Evolutionary conservation across 1,284 basidiomycete species (phyloP).

Genomic region (Vanrija humicola): DNA sequence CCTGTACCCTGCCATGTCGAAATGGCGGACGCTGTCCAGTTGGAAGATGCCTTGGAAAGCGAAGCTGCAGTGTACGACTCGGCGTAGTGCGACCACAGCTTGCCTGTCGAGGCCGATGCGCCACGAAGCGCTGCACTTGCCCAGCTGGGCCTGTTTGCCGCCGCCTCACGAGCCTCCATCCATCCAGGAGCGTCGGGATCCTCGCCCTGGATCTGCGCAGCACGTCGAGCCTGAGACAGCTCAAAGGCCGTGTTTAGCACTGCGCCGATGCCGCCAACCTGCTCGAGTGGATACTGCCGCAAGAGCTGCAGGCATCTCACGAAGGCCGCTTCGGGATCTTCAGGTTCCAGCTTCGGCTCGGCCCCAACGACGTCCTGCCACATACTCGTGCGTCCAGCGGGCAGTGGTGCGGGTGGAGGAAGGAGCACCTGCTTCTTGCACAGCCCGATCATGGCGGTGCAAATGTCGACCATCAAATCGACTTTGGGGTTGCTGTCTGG

Average conservation of each 20-base stretch:
- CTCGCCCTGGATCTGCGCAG: slow-evolving; percentile 21
- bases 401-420: slow-evolving; percentile 6
- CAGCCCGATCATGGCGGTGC: slow-evolving; percentile 39
- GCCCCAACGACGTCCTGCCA: slow-evolving; percentile 10
- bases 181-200: slow-evolving; percentile 24
- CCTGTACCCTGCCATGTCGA: slow-evolving; percentile 17
- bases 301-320: slow-evolving; percentile 29
- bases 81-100: slow-evolving; percentile 17
- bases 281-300: slow-evolving; percentile 25
- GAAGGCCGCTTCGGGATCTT: slow-evolving; percentile 26
- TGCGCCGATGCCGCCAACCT: slow-evolving; percentile 27
- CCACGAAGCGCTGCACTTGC: slow-evolving; percentile 12
- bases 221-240: slow-evolving; percentile 26
- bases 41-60: slow-evolving; percentile 22
- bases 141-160: slow-evolving; percentile 7
- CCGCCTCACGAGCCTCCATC: slow-evolving; percentile 8
- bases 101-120: slow-evolving; percentile 9
- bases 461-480: slow-evolving; percentile 38
- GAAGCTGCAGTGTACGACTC: slow-evolving; percentile 25
- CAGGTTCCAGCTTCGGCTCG: slow-evolving; percentile 7
- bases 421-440: slow-evolving; percentile 22
- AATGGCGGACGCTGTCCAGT: slow-evolving; percentile 21
- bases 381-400: slow-evolving; percentile 4
- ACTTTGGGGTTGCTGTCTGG: slow-evolving; percentile 29
- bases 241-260: slow-evolving; percentile 31